Evolutionary conservation across 208 protist genomes (phyloP).

Genomic region (Herpetomonas tarakana): DNA sequence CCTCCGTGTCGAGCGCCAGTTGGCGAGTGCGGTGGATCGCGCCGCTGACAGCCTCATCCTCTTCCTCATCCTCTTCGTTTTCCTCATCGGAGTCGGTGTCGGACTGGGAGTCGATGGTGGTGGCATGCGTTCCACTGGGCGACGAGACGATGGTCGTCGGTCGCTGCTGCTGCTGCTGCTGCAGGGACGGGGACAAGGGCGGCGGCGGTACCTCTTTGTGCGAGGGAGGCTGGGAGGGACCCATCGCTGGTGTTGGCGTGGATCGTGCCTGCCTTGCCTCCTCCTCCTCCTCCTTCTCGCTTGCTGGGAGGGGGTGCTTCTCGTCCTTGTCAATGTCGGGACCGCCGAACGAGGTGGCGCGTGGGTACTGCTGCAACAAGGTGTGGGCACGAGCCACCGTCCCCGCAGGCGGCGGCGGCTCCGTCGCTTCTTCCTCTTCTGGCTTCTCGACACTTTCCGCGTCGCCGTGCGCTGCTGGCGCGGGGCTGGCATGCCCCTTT

Average conservation of each 20-base stretch:
- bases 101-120: background rate
- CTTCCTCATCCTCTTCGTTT: background rate
- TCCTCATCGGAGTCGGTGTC: slow-evolving; percentile 4
- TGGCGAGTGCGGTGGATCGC: background rate
- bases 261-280: too few species aligned
- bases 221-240: too few species aligned
- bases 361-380: slow-evolving; percentile 6
- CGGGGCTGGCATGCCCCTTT: background rate
- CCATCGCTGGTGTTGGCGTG: too few species aligned
- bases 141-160: too few species aligned
- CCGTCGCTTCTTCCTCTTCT: background rate
- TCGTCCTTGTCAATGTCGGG: slow-evolving; percentile 14
- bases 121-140: background rate
- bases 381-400: background rate
- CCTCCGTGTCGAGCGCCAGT: slow-evolving; percentile 20
- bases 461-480: slow-evolving; percentile 8
- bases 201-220: too few species aligned
- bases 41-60: background rate
- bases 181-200: slow-evolving; percentile 4
- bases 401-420: background rate
- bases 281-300: background rate
- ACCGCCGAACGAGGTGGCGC: slow-evolving; percentile 16
- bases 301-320: too few species aligned
- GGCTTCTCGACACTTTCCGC: slow-evolving; percentile 1
- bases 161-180: slow-evolving; percentile 1